Percentiles rank a stretch among this genome's conserved stretches.
These are phyloP conservation scores for Boletus semigastroideus DNA, from an alignment of 1,284 basidiomycete species.

Conservation along the genomic window DNA sequence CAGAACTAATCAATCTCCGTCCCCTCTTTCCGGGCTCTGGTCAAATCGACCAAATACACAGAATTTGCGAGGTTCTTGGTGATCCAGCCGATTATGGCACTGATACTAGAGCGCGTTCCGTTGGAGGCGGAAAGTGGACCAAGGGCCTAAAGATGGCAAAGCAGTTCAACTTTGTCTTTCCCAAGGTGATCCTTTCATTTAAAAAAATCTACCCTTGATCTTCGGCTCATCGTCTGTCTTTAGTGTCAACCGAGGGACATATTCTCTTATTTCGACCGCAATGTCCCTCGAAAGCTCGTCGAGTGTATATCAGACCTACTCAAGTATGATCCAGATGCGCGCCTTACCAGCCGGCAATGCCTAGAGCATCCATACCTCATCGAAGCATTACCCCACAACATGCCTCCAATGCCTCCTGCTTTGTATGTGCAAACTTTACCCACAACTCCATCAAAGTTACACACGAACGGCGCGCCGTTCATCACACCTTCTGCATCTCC, in stretches of 20 bases:
- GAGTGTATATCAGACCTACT: constrained; percentile 93
- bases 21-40: constrained; percentile 97
- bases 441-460: constrained; percentile 37
- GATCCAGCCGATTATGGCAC: constrained; percentile 87
- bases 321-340: constrained; percentile 86
- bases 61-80: constrained; percentile 91
- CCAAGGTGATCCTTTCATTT: constrained; percentile 57
- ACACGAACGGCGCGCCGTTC: constrained; percentile 40
- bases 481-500: constrained; percentile 52
- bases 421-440: constrained; percentile 37
- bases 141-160: constrained; percentile 86
- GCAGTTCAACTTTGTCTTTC: constrained; percentile 86
- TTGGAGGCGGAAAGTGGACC: constrained; percentile 90
- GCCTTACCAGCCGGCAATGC: constrained; percentile 86
- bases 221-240: constrained; percentile 11
- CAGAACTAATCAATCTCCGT: constrained; percentile 92
- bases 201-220: background rate
- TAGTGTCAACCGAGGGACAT: constrained; percentile 80
- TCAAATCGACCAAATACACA: constrained; percentile 91
- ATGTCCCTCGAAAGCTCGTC: constrained; percentile 78
- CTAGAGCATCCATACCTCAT: constrained; percentile 87
- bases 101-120: constrained; percentile 65
- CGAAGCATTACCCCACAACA: constrained; percentile 66
- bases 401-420: constrained; percentile 62
- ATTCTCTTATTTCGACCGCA: constrained; percentile 75